Evolutionary conservation across 1,284 basidiomycete genomes (phyloP), one percentile per base, ranked within the genome.

Genomic region (Puccinia novopanici): DNA sequence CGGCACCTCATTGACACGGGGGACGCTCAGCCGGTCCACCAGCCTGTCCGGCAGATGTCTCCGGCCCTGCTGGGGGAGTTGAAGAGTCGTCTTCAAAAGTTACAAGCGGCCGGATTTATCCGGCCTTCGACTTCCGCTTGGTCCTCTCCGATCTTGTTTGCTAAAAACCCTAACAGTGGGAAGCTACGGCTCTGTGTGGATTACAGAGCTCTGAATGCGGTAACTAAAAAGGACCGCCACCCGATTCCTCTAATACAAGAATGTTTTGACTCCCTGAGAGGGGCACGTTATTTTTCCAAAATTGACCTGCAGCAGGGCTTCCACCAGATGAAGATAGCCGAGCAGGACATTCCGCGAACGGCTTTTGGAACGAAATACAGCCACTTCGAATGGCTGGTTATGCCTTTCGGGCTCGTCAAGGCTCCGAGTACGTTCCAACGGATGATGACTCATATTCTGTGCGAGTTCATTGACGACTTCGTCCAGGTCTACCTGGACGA

Each of bases 401-500:
- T 17, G 9, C 19, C 17, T 13, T 17, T 52, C 9, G 19, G 19
- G 19, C 19, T 12, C 45, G 15, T 6, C 45, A 45, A 45, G 45
- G 45, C 15, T 52, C 19, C 19, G 10, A 52, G 4, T 17, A n/a
- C n/a, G n/a, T n/a, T n/a, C n/a, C n/a, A n/a, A n/a, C n/a, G n/a
- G n/a, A n/a, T n/a, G n/a, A n/a, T 12, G 19, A 52, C 45, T 45
- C 45, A 45, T 15, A 6, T 82, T 24, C 63, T 82, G 8, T 22
- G 59, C 1, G 27, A 63, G 45, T 37, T 76, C n/a, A 52, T 75
- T 12, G 73, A 78, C 27, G 30, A 68, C 6, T 55, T 34, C 40
- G 57, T 80, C 37, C 37, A 75, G 27, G 76, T 81, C 34, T 76
- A 82, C 52, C 61, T 82, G 8, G 81, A 82, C 52, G 81, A 82